Conservation (phyloP, 2,329 filamentous ascomycete genomes). For the Trichoderma endophyticum region DNA sequence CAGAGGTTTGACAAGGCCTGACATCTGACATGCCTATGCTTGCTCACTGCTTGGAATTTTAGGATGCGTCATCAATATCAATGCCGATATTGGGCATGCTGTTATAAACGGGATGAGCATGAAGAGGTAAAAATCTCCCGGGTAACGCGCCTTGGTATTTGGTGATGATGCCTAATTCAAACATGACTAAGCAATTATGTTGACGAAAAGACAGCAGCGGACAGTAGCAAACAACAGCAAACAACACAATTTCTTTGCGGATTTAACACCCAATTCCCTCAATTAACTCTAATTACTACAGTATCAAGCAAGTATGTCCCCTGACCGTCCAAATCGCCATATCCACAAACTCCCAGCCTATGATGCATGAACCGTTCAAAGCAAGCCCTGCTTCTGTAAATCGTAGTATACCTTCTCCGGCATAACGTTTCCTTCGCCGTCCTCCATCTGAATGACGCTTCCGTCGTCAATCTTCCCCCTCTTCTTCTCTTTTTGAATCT, state of each 20-base stretch:
- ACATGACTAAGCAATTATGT: not conserved
- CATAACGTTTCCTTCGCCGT: slow-evolving; percentile 97
- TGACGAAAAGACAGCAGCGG: not conserved
- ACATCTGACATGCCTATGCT: slow-evolving; percentile 43
- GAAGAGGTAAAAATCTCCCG: not conserved
- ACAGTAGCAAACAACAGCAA: not conserved
- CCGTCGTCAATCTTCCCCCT: slow-evolving; percentile 72
- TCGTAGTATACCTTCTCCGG: slow-evolving; percentile 97
- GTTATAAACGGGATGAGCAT: not conserved
- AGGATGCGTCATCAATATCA: not conserved
- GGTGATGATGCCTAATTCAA: not conserved
- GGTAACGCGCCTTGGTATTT: not conserved
- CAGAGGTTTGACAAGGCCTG: slow-evolving; percentile 54
- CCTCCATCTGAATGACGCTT: slow-evolving; percentile 96
- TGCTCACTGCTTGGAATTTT: not conserved
- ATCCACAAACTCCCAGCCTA: not conserved
- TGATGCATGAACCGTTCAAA: slow-evolving; percentile 45
- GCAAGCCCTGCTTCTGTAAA: slow-evolving; percentile 83
- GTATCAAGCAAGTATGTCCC: not conserved
- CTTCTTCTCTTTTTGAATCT: slow-evolving; percentile 83
- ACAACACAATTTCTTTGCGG: not conserved
- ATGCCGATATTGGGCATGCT: not conserved
- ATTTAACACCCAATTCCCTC: not conserved
- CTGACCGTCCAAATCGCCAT: not conserved
- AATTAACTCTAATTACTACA: not conserved